These are phyloP conservation scores for Rhodotorula taiwanensis DNA, from an alignment of 768 basidiomycete genomes.

Conservation along the genomic window DNA sequence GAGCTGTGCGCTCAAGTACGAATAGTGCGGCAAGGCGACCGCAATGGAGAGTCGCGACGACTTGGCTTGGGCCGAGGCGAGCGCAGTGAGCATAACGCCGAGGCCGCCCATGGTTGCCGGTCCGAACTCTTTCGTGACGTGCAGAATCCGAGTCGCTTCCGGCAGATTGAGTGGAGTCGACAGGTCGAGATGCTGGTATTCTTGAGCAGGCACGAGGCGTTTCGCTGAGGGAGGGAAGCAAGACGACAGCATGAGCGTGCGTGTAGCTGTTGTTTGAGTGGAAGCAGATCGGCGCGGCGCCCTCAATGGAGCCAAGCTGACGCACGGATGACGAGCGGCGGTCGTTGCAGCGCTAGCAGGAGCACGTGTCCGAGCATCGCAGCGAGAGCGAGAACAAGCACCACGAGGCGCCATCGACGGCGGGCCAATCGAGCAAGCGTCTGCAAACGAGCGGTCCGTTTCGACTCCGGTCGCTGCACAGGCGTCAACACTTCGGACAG, in stretches of 20 bases:
- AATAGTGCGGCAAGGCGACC: constrained; percentile 26
- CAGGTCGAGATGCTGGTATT: constrained; percentile 12
- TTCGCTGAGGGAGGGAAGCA: background rate
- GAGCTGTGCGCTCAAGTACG: constrained; percentile 5
- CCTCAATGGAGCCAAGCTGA: no score
- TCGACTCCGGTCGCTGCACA: no score
- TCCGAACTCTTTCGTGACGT: constrained; percentile 29
- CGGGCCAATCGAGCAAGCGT: no score
- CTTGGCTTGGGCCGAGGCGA: constrained; percentile 17
- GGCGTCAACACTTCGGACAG: no score
- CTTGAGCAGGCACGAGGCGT: background rate
- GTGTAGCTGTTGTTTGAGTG: background rate
- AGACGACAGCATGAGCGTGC: no score
- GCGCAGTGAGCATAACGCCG: constrained; percentile 26
- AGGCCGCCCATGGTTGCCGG: constrained; percentile 30
- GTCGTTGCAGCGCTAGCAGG: background rate
- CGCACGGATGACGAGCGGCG: constrained; percentile 1
- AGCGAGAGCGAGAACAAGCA: background rate
- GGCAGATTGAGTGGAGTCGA: background rate
- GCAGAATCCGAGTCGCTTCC: constrained; percentile 13
- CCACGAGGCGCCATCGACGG: background rate
- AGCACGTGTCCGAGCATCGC: background rate
- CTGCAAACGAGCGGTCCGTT: no score
- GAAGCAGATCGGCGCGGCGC: no score
- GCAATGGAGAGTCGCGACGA: constrained; percentile 12